Conservation (phyloP, 768 basidiomycete species). For the Cubamyces lactineus region DNA sequence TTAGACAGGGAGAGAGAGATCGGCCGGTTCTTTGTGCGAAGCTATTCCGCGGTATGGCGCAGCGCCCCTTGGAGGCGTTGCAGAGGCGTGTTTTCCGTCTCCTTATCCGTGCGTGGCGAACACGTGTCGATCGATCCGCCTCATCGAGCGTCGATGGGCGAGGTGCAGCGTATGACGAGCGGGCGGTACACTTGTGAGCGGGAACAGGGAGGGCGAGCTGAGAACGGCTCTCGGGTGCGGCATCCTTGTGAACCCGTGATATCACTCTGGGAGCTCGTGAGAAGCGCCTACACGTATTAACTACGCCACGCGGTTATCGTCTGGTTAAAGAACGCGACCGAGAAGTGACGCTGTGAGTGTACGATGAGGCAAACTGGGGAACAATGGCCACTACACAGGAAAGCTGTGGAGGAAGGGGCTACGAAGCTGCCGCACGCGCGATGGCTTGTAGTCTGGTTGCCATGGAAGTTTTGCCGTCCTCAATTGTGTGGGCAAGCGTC, state of each 20-base stretch:
- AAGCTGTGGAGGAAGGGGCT: neutral
- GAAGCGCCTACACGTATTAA: neutral
- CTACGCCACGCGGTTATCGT: too few relatives aligned
- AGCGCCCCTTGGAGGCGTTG: constrained; percentile 22
- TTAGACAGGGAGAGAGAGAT: constrained; percentile 15
- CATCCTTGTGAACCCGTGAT: constrained; percentile 12
- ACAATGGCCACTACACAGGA: too few relatives aligned
- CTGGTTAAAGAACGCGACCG: too few relatives aligned
- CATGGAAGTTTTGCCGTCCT: too few relatives aligned
- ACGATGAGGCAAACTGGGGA: too few relatives aligned
- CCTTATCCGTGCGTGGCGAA: constrained; percentile 21
- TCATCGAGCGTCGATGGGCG: constrained; percentile 4
- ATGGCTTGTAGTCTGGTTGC: too few relatives aligned
- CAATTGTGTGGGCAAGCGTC: too few relatives aligned
- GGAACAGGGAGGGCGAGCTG: neutral
- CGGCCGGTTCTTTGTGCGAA: constrained; percentile 24
- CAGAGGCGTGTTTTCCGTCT: constrained; percentile 26
- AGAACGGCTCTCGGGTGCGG: neutral
- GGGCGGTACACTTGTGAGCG: neutral
- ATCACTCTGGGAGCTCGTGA: neutral
- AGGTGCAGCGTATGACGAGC: constrained; percentile 7
- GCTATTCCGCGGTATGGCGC: constrained; percentile 16
- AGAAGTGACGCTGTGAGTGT: too few relatives aligned
- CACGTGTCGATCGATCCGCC: constrained; percentile 26
- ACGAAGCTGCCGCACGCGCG: too few relatives aligned